Conservation (phyloP, 495 filamentous ascomycete species). For the Penicillium paradoxum region DNA sequence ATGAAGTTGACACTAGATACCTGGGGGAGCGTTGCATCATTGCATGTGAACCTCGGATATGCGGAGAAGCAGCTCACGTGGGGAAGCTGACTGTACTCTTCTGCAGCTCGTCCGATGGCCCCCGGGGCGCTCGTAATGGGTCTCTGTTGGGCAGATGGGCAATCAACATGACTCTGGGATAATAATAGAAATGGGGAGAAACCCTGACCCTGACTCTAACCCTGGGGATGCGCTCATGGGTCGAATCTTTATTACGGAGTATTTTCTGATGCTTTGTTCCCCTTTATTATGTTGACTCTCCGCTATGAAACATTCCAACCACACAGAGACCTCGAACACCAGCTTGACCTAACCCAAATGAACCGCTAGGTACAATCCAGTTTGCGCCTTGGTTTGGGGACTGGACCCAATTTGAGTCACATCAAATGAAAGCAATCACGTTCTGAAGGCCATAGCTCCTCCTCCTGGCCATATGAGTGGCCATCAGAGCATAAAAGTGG, state of each 20-base stretch:
- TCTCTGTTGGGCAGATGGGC: not conserved
- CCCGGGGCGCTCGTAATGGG: too few species aligned
- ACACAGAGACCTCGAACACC: not conserved
- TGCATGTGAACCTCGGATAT: conserved; percentile 34
- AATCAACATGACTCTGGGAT: not conserved
- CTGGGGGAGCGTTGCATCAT: conserved; percentile 16
- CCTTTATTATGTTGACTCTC: not conserved
- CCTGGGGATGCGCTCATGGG: not conserved
- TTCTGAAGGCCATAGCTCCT: conserved; percentile 4
- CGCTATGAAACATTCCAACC: not conserved
- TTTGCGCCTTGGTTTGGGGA: not conserved
- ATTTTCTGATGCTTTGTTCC: not conserved
- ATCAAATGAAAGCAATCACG: conserved; percentile 2
- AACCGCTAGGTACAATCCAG: not conserved
- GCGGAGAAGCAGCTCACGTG: conserved; percentile 23
- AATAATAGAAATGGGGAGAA: not conserved
- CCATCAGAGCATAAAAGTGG: not conserved
- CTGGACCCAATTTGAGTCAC: not conserved
- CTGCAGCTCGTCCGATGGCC: not conserved
- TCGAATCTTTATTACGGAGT: not conserved
- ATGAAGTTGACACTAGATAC: conserved; percentile 17
- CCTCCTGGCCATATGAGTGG: not conserved
- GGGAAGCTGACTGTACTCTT: conserved; percentile 14
- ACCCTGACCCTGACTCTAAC: not conserved
- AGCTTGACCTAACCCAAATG: not conserved